These are phyloP conservation scores for Extremus antarcticus DNA, from an alignment of 495 filamentous ascomycete genomes.

Conservation along the genomic window DNA sequence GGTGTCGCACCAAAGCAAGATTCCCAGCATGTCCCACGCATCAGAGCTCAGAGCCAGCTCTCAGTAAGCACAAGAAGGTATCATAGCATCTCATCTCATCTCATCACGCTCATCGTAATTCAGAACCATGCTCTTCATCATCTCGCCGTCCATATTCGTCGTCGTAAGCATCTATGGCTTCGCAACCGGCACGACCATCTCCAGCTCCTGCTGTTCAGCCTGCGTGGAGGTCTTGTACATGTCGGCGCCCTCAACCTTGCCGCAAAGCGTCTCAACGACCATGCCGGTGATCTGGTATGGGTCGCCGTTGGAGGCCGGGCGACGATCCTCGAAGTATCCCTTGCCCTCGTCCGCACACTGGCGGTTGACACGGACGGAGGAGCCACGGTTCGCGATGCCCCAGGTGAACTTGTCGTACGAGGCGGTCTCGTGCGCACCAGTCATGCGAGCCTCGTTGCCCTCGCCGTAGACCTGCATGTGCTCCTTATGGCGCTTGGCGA, in stretches of 20 bases:
- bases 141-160: not conserved
- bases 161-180: conserved; percentile 22
- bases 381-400: conserved; percentile 93
- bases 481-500: conserved; percentile 78
- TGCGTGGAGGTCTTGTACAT: conserved; percentile 23
- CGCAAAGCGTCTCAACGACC: conserved; percentile 61
- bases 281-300: conserved; percentile 95
- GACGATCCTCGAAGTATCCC: conserved; percentile 96
- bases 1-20: not conserved
- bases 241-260: conserved; percentile 32
- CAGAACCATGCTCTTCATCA: not conserved
- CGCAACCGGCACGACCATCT: conserved; percentile 22
- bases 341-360: conserved; percentile 83
- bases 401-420: conserved; percentile 88
- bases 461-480: conserved; percentile 97
- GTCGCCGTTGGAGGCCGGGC: conserved; percentile 90
- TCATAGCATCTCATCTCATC: not conserved
- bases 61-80: not conserved
- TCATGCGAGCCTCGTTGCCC: conserved; percentile 85
- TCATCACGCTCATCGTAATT: not conserved
- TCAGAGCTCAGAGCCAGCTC: not conserved
- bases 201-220: conserved; percentile 14
- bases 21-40: not conserved
- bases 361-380: conserved; percentile 85
- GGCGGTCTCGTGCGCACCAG: conserved; percentile 90